Evolutionary conservation across 2,329 filamentous ascomycete genomes (phyloP).

Genomic region (Aspergillus hortae): DNA sequence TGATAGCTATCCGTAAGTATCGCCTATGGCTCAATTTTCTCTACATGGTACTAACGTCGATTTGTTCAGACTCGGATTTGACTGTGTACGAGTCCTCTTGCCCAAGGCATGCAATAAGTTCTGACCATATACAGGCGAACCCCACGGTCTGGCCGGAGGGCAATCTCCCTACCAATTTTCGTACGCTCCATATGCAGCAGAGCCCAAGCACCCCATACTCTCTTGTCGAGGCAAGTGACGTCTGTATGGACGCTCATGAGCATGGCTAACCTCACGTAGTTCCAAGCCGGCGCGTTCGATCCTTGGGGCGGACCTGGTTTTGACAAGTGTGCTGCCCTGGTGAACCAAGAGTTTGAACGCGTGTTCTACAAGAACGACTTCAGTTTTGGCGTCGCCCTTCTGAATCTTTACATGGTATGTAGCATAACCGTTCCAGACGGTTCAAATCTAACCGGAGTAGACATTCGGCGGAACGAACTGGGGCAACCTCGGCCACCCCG

Average conservation of each 20-base stretch:
- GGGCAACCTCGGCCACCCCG: constrained; percentile 72
- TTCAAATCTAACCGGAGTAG: constrained; percentile 27
- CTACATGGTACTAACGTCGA: constrained; percentile 3
- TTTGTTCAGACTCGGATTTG: constrained; percentile 34
- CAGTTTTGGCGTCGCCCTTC: constrained; percentile 62
- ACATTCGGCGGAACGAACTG: constrained; percentile 78
- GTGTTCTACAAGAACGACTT: constrained; percentile 78
- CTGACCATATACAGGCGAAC: constrained; percentile 40
- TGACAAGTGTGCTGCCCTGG: constrained; percentile 60
- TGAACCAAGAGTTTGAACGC: constrained; percentile 70
- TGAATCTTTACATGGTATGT: constrained; percentile 71
- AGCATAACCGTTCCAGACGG: background rate
- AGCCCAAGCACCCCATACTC: constrained; percentile 65
- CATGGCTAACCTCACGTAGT: constrained; percentile 39
- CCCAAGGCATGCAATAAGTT: background rate
- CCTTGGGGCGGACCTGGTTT: constrained; percentile 72
- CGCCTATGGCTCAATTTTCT: background rate
- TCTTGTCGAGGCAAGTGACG: constrained; percentile 51
- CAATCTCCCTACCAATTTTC: constrained; percentile 55
- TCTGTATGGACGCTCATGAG: too few relatives aligned
- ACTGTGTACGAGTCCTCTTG: constrained; percentile 28
- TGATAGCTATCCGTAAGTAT: constrained; percentile 56
- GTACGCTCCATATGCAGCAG: constrained; percentile 52
- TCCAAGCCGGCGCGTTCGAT: constrained; percentile 70
- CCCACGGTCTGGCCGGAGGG: constrained; percentile 59